Conservation (phyloP, 257 asterid genomes). For the Avicennia marina region DNA sequence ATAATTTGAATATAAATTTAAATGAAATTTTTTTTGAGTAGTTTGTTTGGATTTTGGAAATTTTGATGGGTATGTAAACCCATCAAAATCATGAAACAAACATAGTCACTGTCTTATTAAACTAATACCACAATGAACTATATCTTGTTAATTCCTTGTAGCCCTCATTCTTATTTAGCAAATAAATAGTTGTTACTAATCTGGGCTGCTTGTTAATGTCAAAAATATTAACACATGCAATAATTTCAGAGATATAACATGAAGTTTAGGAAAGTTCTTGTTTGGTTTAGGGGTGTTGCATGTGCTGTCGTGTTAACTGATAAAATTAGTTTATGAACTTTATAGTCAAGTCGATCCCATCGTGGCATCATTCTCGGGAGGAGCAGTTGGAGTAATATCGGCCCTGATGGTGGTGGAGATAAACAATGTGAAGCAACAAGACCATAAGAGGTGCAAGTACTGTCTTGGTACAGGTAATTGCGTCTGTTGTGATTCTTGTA, state of each 20-base stretch:
- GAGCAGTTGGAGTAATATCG: constrained; percentile 95
- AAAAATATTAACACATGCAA: not conserved
- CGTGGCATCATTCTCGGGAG: constrained; percentile 97
- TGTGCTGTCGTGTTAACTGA: not conserved
- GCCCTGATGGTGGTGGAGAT: constrained; percentile 98
- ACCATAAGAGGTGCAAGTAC: constrained; percentile 96
- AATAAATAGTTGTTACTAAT: not conserved
- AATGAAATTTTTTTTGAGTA: too few species aligned
- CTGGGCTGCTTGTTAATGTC: not conserved
- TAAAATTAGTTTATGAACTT: not conserved
- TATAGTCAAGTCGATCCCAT: constrained; percentile 90
- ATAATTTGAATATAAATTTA: too few species aligned
- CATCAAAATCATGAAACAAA: too few species aligned
- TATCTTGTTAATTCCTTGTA: not conserved
- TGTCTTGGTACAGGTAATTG: constrained; percentile 87
- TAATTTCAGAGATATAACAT: not conserved
- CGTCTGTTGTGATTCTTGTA: not conserved
- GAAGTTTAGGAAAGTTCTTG: too few species aligned
- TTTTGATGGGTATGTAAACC: too few species aligned
- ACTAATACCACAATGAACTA: not conserved
- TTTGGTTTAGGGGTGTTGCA: too few species aligned
- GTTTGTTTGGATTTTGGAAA: too few species aligned
- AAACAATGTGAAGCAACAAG: constrained; percentile 93
- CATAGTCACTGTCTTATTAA: too few species aligned
- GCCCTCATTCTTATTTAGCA: not conserved